Evolutionary conservation across 306 rosid genomes (phyloP).

Genomic region (Erythrophleum fordii): DNA sequence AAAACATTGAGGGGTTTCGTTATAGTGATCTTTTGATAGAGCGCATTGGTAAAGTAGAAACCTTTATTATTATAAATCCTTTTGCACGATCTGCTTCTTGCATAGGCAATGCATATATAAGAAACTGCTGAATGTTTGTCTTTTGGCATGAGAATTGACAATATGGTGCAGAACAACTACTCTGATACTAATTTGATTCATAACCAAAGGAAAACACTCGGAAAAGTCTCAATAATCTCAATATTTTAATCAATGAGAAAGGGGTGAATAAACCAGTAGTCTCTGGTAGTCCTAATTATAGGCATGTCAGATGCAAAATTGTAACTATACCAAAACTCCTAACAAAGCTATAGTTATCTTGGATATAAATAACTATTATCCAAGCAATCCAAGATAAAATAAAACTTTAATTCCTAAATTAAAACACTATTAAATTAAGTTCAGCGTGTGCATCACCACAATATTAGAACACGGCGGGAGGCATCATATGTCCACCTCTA

Average conservation of each 20-base stretch:
- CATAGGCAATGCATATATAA: not conserved
- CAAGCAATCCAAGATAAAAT: not conserved
- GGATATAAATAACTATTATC: not conserved
- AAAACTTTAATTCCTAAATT: not conserved
- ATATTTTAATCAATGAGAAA: not conserved
- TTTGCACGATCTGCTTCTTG: not conserved
- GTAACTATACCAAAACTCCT: not conserved
- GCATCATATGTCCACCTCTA: not conserved
- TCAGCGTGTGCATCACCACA: not conserved
- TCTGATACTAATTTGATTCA: not conserved
- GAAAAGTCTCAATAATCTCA: not conserved
- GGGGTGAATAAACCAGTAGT: not conserved
- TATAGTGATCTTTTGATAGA: not conserved
- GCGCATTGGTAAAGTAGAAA: not conserved
- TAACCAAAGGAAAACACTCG: not conserved
- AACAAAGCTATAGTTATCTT: not conserved
- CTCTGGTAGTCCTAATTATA: not conserved
- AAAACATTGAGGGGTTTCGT: not conserved
- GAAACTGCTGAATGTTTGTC: not conserved
- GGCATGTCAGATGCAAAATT: not conserved
- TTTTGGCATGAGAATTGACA: not conserved
- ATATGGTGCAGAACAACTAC: not conserved
- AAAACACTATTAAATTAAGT: not conserved
- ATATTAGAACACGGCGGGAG: not conserved
- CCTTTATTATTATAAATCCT: not conserved